A percentile compares a stretch with the other conserved stretches of the same genome.
Conservation (phyloP, 106 monocot species). For the Allium cepa region DNA sequence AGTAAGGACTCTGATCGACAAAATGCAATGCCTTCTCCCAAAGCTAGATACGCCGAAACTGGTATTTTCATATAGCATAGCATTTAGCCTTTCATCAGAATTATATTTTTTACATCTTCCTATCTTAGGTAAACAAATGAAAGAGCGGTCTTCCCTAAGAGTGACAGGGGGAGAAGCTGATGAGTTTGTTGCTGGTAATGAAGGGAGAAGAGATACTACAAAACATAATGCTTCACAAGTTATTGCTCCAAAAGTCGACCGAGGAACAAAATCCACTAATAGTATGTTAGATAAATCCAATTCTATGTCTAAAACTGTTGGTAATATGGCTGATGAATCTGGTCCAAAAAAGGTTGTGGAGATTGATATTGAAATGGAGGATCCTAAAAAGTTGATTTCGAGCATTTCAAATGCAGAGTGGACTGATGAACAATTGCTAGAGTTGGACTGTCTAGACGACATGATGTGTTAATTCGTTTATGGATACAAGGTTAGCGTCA, state of each 20-base stretch:
- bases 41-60: not conserved
- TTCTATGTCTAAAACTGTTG: too few species aligned
- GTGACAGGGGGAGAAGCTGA: not conserved
- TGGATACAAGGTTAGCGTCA: not conserved
- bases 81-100: too few species aligned
- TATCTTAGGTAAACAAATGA: constrained; percentile 14
- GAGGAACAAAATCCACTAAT: not conserved
- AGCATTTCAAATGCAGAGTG: too few species aligned
- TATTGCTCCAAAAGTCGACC: not conserved
- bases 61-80: too few species aligned
- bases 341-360: too few species aligned
- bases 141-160: not conserved
- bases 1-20: too few species aligned
- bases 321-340: too few species aligned
- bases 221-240: not conserved
- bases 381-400: too few species aligned
- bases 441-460: too few species aligned
- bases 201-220: too few species aligned
- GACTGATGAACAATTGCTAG: too few species aligned
- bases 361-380: too few species aligned
- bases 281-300: not conserved
- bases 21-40: constrained; percentile 8
- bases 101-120: not conserved
- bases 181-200: not conserved
- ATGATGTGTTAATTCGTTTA: constrained; percentile 12